Evolutionary conservation across 768 basidiomycete genomes (phyloP).

Genomic region (Pleurotus pulmonarius): DNA sequence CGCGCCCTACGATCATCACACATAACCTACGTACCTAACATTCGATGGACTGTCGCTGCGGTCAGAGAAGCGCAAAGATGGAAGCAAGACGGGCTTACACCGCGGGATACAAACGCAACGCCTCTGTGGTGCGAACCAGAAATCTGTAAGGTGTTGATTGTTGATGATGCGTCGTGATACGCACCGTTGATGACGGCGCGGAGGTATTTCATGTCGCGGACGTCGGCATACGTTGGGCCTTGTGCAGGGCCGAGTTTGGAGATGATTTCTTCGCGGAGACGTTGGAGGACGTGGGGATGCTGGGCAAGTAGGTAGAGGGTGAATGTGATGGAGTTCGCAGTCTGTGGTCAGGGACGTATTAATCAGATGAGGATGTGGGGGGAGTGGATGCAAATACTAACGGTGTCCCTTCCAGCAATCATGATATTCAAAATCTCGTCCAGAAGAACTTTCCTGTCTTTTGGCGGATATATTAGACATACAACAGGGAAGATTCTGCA

Average conservation of each 20-base stretch:
- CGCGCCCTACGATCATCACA: neutral
- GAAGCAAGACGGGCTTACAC: slow-evolving; percentile 12
- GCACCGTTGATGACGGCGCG: slow-evolving; percentile 29
- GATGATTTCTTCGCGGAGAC: slow-evolving; percentile 27
- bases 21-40: slow-evolving; percentile 8
- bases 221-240: slow-evolving; percentile 25
- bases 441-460: slow-evolving; percentile 37
- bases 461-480: neutral
- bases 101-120: slow-evolving; percentile 20
- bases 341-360: slow-evolving; percentile 13
- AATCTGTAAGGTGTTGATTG: neutral
- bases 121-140: slow-evolving; percentile 11
- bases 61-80: neutral
- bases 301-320: slow-evolving; percentile 22
- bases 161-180: slow-evolving; percentile 18
- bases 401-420: slow-evolving; percentile 57
- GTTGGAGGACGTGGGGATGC: slow-evolving; percentile 21
- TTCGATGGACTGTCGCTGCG: slow-evolving; percentile 10
- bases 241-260: slow-evolving; percentile 20
- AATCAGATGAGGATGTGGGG: neutral
- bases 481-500: neutral
- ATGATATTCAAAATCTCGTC: slow-evolving; percentile 52
- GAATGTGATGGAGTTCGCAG: slow-evolving; percentile 25
- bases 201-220: slow-evolving; percentile 36
- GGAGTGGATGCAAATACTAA: slow-evolving; percentile 14